These are phyloP conservation scores for Ascocoryne sarcoides DNA, from an alignment of 2,329 filamentous ascomycete genomes.

Conservation along the genomic window DNA sequence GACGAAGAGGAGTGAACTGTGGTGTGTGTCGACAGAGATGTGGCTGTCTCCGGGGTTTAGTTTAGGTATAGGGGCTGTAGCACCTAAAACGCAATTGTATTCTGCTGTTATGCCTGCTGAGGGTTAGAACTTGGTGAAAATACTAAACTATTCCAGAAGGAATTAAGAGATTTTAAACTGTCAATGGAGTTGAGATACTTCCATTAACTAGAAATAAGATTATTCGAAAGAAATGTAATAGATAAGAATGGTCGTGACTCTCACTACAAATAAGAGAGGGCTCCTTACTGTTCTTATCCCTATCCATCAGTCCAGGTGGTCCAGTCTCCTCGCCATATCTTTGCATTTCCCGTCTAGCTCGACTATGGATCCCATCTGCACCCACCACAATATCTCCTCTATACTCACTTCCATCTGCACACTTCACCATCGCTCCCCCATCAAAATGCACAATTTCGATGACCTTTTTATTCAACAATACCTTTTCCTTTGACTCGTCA, in stretches of 20 bases:
- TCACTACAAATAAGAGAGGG: too few relatives aligned
- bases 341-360: constrained; percentile 26
- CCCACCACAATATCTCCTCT: constrained; percentile 19
- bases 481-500: constrained; percentile 10
- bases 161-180: too few relatives aligned
- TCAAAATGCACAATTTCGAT: constrained; percentile 7
- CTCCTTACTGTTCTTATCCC: constrained; percentile 14
- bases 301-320: constrained; percentile 9
- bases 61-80: constrained; percentile 6
- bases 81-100: constrained; percentile 21
- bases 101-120: constrained; percentile 18
- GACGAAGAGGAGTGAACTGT: constrained; percentile 16
- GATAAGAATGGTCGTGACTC: too few relatives aligned
- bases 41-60: constrained; percentile 13
- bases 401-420: constrained; percentile 17
- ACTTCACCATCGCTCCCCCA: constrained; percentile 10
- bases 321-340: constrained; percentile 19
- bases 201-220: too few relatives aligned
- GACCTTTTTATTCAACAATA: constrained; percentile 16
- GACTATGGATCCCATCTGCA: constrained; percentile 23
- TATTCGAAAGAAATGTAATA: too few relatives aligned
- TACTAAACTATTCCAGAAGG: too few relatives aligned
- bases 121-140: constrained; percentile 2
- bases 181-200: too few relatives aligned
- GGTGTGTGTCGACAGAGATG: constrained; percentile 7